Base-by-base conservation (phyloP, 225 moss, liverwort and hornwort genomes). In the Polytrichum commune region DNA sequence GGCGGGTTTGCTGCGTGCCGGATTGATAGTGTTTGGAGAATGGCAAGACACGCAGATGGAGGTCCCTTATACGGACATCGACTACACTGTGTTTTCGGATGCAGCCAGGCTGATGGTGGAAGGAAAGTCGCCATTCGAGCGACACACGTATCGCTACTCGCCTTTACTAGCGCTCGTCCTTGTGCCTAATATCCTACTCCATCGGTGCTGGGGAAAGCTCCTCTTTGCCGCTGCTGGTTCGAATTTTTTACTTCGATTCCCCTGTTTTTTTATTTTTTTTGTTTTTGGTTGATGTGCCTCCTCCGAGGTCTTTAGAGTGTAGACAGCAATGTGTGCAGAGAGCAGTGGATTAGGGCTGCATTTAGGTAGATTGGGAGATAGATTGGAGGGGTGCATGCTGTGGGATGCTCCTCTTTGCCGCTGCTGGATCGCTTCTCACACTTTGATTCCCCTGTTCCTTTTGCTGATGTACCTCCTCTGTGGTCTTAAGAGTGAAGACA, bases 131-230 rank as follows among this genome's bases (percentile, higher is more conserved):
- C 95, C 95, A 1, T 99, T 92, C 61, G 79, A 90, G 29, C 78
- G 93, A 29, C 82, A 87, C 58, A 95, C 98, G 0, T 99, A 91
- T 70, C 93, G 98, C 38, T 99, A 99, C 67, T 91, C 95, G 33
- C 98, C 98, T 8, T 77, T 95, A 63, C 38, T 99, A 87, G 98
- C 98, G 20, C 78, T 95, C 74, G 54, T 84, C 64, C 79, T 99
- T 23, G 80, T 93, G 54, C 95, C 93, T 1, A 99, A 99, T 61
- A 69, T 72, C 19, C 65, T 84, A 19, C 78, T 99, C 30, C 98
- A 99, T 79, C 91, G 90, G 19, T 95, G 90, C 76, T 99, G 98
- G 98, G 98, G 95, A 29, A 98, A 98, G 58, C 53, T 95, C 33
- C 74, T 98, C 25, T 98, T 98, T 76, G 92, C 95, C 5, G 71